Evolutionary conservation across 345 rosid species (phyloP), one percentile per base, ranked within the genome.

Genomic region (Gossypium thurberi): DNA sequence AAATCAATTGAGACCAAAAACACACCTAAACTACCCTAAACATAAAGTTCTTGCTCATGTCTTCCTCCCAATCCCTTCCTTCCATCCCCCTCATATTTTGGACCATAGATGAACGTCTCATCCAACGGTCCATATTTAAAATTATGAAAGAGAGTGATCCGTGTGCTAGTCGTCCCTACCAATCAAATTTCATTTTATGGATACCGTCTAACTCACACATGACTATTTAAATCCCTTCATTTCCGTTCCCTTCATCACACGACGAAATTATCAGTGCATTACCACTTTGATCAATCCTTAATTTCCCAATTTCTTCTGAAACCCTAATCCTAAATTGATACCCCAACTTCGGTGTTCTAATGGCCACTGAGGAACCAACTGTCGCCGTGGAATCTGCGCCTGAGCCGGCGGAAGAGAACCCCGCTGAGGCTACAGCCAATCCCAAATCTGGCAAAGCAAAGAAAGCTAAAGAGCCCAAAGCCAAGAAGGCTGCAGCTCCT

Each of bases 51-150:
- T 63, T 60, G 20, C 20, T 6, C 65, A 28, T 26, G 40, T 60
- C 10, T 18, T 43, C 20, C 26, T 15, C 4, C 46, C 60, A 51
- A 17, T 48, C 58, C 72, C 33, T 21, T 40, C 46, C 52, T 18
- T 3, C 14, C 20, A 13, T 50, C 7, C 8, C 20, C 18, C 60
- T 56, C 28, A 12, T 70, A 10, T 52, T 61, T 67, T 17, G 21
- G 59, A 23, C 89, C 94, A 87, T 88, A 53, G 87, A 90, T 82
- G 6, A 80, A 43, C n/a, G 4, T 0, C 0, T 51, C 8, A 91
- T 92, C 97, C 25, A 80, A 89, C 82, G 97, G 88, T 14, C 48
- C 0, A 78, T 25, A 84, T 92, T 90, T 53, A 89, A 92, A 92
- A 2, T 77, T 81, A 53, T 4, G 75, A 15, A 43, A n/a, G 18